Evolutionary conservation across 2,329 filamentous ascomycete genomes (phyloP).

Genomic region (Capronia epimyces): DNA sequence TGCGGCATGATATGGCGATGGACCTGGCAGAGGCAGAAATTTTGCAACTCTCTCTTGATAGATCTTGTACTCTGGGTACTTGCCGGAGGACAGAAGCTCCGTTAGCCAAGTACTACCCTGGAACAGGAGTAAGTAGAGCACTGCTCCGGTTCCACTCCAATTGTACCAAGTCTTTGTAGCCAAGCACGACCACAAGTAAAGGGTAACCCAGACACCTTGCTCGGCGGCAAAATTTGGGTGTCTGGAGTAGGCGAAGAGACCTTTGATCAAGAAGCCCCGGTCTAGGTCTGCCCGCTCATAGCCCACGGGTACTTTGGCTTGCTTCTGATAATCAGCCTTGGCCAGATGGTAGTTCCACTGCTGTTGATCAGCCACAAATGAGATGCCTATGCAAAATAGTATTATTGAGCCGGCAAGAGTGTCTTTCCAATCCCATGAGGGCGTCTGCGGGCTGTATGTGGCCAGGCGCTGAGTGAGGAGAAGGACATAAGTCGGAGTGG

Average conservation of each 20-base stretch:
- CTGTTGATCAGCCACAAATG: conserved; percentile 83
- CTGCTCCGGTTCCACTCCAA: conserved; percentile 69
- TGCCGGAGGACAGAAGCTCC: conserved; percentile 69
- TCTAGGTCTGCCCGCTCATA: conserved; percentile 73
- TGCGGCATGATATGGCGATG: not conserved
- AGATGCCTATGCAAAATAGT: conserved; percentile 55
- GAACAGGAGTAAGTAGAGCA: conserved; percentile 72
- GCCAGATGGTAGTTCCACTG: conserved; percentile 87
- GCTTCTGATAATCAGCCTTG: conserved; percentile 68
- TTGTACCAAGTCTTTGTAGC: conserved; percentile 65
- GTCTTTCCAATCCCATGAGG: conserved; percentile 39
- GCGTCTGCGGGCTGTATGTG: conserved; percentile 39
- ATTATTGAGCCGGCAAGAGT: conserved; percentile 51
- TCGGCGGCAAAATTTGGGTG: conserved; percentile 96
- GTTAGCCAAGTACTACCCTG: conserved; percentile 85
- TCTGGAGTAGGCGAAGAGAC: conserved; percentile 79
- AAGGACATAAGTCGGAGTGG: conserved; percentile 77
- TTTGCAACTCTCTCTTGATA: conserved; percentile 80
- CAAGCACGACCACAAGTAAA: conserved; percentile 85
- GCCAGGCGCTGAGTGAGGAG: conserved; percentile 65
- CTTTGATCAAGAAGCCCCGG: conserved; percentile 77
- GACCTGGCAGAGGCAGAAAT: conserved; percentile 61
- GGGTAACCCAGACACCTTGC: conserved; percentile 78
- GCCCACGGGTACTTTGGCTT: conserved; percentile 61
- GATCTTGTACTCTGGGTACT: conserved; percentile 80